Evolutionary conservation across 495 filamentous ascomycete species (phyloP), one percentile per base, ranked within the genome.

Genomic region (Hypoxylon rickii): DNA sequence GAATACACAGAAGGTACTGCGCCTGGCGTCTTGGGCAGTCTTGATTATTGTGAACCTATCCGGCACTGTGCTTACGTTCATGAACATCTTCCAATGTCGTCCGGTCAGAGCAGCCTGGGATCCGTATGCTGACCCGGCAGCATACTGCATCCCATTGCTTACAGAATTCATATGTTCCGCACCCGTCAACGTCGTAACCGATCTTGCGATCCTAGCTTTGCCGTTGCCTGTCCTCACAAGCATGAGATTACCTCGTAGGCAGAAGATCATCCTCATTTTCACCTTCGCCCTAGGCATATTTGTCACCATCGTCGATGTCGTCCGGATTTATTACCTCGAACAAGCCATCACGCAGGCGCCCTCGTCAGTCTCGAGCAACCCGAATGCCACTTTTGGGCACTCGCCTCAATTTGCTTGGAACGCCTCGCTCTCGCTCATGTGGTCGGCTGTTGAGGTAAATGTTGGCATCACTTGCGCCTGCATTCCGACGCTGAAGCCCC

Each of bases 391-490:
- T 17, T 76, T 73, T 42, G 70, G 64, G 3, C 65, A 72, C 50
- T 69, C 68, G 41, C 40, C 55, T 20, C 68, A 74, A 31, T 82
- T 82, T 57, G 70, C 71, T 66, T 86, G 83, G 86, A 89, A 91
- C 69, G 91, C 86, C 2, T 89, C 90, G 3, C 69, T 90, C 1
- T 88, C 90, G 0, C 89, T 95, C 66, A 91, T 96, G 87, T 97
- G 91, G 92, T 92, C 88, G 13, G 89, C 86, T 7, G 82, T 97
- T 53, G 92, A 96, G 69, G 90, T 96, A 69, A 92, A 96, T 61
- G 77, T 91, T 6, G 91, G 91, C 6, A 89, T 96, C 48, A 87
- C 92, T 34, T 94, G 89, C 52, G 92, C 85, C 40, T 96, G 90
- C 61, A 86, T 96, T 20, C 92, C 92, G 11, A 92, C 88, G 15